A percentile compares a stretch with the other conserved stretches of the same genome.
phyloP scores from a whole-genome alignment of 495 filamentous ascomycete genomes.

The Diplogelasinospora grovesii region DNA sequence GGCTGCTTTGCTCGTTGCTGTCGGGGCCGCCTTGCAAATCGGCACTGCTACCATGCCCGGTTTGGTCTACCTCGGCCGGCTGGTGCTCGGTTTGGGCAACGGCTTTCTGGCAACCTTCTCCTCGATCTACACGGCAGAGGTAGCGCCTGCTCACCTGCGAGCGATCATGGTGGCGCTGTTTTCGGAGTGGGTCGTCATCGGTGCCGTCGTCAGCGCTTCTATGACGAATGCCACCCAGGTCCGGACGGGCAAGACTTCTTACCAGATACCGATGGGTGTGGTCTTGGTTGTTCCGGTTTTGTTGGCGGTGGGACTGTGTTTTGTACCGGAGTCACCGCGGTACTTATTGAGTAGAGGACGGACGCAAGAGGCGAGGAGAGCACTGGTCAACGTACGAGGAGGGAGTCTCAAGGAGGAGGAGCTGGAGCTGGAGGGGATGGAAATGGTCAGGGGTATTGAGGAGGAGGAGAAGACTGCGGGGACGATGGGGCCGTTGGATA shows the following conservation, averaged over 20 bases:
- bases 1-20: slow-evolving; percentile 36
- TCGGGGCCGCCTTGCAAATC: slow-evolving; percentile 45
- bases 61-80: slow-evolving; percentile 41
- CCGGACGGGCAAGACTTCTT: slow-evolving; percentile 32
- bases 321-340: slow-evolving; percentile 20
- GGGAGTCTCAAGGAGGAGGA: slow-evolving; percentile 22
- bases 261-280: slow-evolving; percentile 50
- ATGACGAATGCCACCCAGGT: slow-evolving; percentile 28
- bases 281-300: slow-evolving; percentile 50
- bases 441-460: slow-evolving; percentile 33
- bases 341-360: slow-evolving; percentile 49
- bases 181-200: slow-evolving; percentile 39
- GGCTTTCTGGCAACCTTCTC: slow-evolving; percentile 49
- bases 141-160: slow-evolving; percentile 31
- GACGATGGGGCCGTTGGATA: slow-evolving; percentile 29
- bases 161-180: slow-evolving; percentile 35
- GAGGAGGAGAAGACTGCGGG: slow-evolving; percentile 29
- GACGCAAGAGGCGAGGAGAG: slow-evolving; percentile 35
- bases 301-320: slow-evolving; percentile 41
- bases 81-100: slow-evolving; percentile 45
- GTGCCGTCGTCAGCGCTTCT: slow-evolving; percentile 45
- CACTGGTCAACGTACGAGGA: slow-evolving; percentile 29
- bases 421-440: slow-evolving; percentile 25
- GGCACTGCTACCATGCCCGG: slow-evolving; percentile 33
- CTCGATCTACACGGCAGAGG: slow-evolving; percentile 43